Base-by-base conservation (phyloP, 495 filamentous ascomycete species). In the Physcia stellaris region DNA sequence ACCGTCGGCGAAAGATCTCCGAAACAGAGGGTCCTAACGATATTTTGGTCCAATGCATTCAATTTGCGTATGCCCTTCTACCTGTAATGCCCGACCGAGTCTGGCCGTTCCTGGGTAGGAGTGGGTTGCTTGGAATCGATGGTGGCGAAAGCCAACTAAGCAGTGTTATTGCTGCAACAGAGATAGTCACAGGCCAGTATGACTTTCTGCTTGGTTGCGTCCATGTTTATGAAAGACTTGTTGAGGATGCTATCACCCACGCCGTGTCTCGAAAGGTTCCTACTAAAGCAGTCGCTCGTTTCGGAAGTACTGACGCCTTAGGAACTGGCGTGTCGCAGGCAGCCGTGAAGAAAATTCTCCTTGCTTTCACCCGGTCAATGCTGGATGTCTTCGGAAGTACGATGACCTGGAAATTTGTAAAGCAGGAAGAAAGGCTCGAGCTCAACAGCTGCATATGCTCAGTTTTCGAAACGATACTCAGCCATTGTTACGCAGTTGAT, bases 91-190 rank as follows among this genome's bases (percentile, higher is more conserved):
- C 88, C 3, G 77, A 75, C 31, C 64, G 87, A 41, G 75, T 94
- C 2, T 98, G 88, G 88, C 81, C 86, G 3, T 84, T 87, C 50
- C 72, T 98, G 51, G 70, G 79, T 4, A 68, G 83, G 35, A 92
- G 81, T 53, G 67, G 68, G 29, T 67, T 98, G 18, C 66, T 95
- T 32, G 80, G 78, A 24, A 67, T 70, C 20, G 73, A 81, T 50
- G 73, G 80, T 2, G 73, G 75, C 45, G 79, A 79, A 10, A 80
- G 86, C 10, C 68, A 77, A 32, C 67, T 96, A 42, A 66, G 76
- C 18, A 71, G 71, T 22, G 74, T 95, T 45, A 65, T 92, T 9
- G 79, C 75, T 4, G 73, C 71, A 26, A 67, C 79, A 2, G 90
- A 96, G 49, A 70, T 92, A 39, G 70, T 78, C 12, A 66, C 69